These are phyloP conservation scores for Elongisporangium undulatum DNA, from an alignment of 352 stramenopile genomes.

Conservation along the genomic window DNA sequence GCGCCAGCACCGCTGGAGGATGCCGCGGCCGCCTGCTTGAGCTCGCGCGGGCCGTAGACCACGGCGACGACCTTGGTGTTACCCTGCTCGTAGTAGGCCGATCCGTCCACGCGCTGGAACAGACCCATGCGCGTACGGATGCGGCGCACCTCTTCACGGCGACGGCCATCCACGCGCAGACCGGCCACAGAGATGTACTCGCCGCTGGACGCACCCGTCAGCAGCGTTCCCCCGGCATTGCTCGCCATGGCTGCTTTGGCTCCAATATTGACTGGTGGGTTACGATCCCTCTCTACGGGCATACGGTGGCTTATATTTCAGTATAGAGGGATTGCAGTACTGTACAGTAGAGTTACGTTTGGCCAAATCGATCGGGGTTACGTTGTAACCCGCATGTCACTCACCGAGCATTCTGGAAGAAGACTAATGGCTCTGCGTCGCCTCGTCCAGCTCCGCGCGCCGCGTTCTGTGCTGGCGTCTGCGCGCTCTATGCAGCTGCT, in stretches of 20 bases:
- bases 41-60: slow-evolving; percentile 84
- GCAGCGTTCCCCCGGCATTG: slow-evolving; percentile 54
- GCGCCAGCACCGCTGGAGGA: slow-evolving; percentile 25
- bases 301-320: no score
- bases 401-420: not conserved
- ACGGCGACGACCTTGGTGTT: slow-evolving; percentile 89
- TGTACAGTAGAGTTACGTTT: not conserved
- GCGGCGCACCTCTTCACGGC: slow-evolving; percentile 79
- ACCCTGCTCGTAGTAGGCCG: slow-evolving; percentile 84
- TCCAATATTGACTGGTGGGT: not conserved
- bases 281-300: not conserved
- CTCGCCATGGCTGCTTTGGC: slow-evolving; percentile 33
- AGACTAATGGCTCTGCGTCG: not conserved
- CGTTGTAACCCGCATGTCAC: not conserved
- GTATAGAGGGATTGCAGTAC: no score
- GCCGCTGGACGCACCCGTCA: slow-evolving; percentile 43
- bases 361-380: not conserved
- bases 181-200: slow-evolving; percentile 84
- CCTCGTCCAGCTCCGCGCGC: not conserved
- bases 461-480: not conserved
- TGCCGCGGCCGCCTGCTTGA: slow-evolving; percentile 35
- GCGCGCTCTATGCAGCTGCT: not conserved
- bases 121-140: slow-evolving; percentile 81
- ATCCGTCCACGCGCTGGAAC: slow-evolving; percentile 85
- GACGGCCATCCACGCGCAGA: slow-evolving; percentile 79